Conservation (phyloP, 768 basidiomycete species). For the Podaxis rugospora region DNA sequence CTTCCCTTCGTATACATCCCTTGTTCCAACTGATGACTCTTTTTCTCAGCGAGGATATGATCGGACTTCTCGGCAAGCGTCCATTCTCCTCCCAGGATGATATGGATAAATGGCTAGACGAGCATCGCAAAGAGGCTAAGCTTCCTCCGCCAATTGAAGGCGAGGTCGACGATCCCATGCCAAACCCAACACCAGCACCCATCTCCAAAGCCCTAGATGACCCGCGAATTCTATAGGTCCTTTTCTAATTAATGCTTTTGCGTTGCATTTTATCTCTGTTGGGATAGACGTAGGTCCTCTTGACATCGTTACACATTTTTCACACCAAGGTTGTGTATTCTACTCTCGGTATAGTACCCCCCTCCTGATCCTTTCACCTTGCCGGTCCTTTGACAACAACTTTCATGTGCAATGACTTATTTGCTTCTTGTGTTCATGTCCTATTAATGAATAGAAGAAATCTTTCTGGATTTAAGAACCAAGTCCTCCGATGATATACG, state of each 20-base stretch:
- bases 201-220: conserved; percentile 28
- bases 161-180: conserved; percentile 36
- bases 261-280: conserved; percentile 3
- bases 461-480: conserved; percentile 7
- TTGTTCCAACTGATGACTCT: not conserved
- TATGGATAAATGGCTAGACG: conserved; percentile 97
- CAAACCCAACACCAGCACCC: conserved; percentile 45
- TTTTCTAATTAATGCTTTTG: not conserved
- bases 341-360: conserved; percentile 17
- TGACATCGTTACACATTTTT: not conserved
- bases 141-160: conserved; percentile 27
- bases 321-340: conserved; percentile 20
- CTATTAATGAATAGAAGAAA: conserved; percentile 14
- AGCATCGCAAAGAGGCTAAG: conserved; percentile 54
- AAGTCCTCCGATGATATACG: conserved; percentile 7
- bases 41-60: conserved; percentile 76
- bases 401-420: conserved; percentile 11
- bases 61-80: conserved; percentile 72
- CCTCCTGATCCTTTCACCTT: not conserved
- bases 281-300: conserved; percentile 2
- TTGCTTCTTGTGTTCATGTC: conserved; percentile 15
- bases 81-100: conserved; percentile 83
- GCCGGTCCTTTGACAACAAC: not conserved
- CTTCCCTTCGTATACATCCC: not conserved
- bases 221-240: conserved; percentile 14